Base-by-base conservation (phyloP, 148 eudicot genomes). In the Gaultheria prostrata region DNA sequence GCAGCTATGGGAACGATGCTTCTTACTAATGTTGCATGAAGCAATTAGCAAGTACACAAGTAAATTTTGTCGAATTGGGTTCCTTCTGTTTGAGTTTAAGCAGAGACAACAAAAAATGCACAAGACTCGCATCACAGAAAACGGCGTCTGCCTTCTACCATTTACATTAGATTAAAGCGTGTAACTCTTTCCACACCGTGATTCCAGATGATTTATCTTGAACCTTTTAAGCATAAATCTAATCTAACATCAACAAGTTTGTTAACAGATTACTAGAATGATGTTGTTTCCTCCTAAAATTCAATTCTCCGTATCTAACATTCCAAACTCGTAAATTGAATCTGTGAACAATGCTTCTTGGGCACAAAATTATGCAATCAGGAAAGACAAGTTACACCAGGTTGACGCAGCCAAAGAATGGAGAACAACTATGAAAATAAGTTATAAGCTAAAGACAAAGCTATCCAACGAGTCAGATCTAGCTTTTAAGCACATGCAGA, bases 381-480 rank as follows among this genome's bases (percentile, higher is more conserved):
- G 65, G 82, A 13, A 33, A 35, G 18, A 39, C 50, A 59, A 4
- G 70, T 21, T 39, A 59, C 30, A 35, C 71, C 9, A 59, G 39
- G 82, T 49, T 15, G 50, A 57, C 71, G 49, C 11, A 79, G 50
- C 71, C 32, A 8, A 79, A 78, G 17, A 21, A 57, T 21, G 1
- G 4, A 26, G 35, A 78, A 54, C 53, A 9, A 32, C 14, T 15
- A 28, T 46, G 67, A 11, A 78, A 54, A 79, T 0, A 48, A 12
- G 13, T 14, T 11, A 50, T 7, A 79, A 30, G 2, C 35, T 18
- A 53, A 7, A 43, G 35, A 48, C 33, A 12, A 73, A 20, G 20
- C 79, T 28, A 12, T 76, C 56, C 24, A 13, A 76, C 43, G 32
- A 76, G 43, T 54, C 50, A 39, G 82, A 79, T 57, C 70, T 21